phyloP scores from a whole-genome alignment of 2,329 filamentous ascomycete genomes.

The Harringtonia lauricola region DNA sequence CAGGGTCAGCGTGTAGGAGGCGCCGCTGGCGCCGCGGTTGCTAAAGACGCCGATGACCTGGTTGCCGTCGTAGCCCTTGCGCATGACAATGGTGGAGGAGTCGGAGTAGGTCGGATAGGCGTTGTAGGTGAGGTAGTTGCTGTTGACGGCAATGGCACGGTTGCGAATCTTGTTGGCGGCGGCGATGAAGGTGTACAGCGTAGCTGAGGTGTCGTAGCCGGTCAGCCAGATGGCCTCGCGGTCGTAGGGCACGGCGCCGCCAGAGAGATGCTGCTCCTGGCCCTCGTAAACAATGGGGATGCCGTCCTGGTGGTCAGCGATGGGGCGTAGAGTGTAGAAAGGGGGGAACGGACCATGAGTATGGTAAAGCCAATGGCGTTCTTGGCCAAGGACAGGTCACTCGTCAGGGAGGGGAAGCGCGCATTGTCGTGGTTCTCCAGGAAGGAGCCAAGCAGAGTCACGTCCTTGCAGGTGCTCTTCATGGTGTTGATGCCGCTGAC shows the following conservation, averaged over 20 bases:
- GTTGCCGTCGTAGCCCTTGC: slow-evolving; percentile 15
- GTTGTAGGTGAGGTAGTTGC: slow-evolving; percentile 10
- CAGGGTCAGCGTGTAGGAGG: slow-evolving; percentile 14
- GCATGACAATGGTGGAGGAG: slow-evolving; percentile 16
- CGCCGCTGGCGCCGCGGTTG: slow-evolving; percentile 16
- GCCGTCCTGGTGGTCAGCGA: slow-evolving; percentile 22
- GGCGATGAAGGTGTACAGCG: slow-evolving; percentile 38
- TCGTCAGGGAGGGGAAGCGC: slow-evolving; percentile 39
- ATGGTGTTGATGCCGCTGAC: slow-evolving; percentile 26
- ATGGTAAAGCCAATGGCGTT: slow-evolving; percentile 53
- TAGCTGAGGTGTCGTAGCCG: slow-evolving; percentile 30
- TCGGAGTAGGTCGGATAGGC: slow-evolving; percentile 14
- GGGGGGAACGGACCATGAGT: slow-evolving; percentile 25
- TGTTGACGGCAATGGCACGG: slow-evolving; percentile 13
- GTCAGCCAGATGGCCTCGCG: slow-evolving; percentile 50
- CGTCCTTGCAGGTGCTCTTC: slow-evolving; percentile 27
- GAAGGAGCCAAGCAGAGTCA: slow-evolving; percentile 37
- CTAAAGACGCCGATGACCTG: slow-evolving; percentile 17
- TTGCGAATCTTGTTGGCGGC: slow-evolving; percentile 17
- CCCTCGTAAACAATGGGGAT: slow-evolving; percentile 57
- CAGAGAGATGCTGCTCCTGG: slow-evolving; percentile 49
- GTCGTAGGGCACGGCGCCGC: slow-evolving; percentile 34
- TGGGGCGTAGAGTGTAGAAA: not conserved
- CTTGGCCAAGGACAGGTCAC: slow-evolving; percentile 43
- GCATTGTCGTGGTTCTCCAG: slow-evolving; percentile 49